Percentiles rank a stretch among this genome's conserved stretches.
These are phyloP conservation scores for Silene vulgaris DNA, from an alignment of 179 eudicot species.

Conservation along the genomic window DNA sequence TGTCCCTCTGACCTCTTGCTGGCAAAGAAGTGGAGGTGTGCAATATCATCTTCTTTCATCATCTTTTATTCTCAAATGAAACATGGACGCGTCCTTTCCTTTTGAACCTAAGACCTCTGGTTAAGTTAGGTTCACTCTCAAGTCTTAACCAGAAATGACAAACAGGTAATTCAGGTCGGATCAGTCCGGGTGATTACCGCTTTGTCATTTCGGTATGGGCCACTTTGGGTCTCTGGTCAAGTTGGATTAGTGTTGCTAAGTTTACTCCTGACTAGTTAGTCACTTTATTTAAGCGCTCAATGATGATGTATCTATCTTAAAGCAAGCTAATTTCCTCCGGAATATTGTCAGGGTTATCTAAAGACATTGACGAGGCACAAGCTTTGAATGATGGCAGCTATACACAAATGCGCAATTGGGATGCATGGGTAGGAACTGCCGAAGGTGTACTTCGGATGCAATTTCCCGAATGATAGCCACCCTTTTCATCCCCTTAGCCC, in stretches of 20 bases:
- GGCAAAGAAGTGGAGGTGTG: slow-evolving; percentile 50
- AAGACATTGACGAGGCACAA: slow-evolving; percentile 9
- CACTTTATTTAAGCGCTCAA: too few species aligned
- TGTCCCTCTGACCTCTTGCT: slow-evolving; percentile 53
- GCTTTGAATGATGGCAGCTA: slow-evolving; percentile 14
- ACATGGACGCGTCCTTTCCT: background rate
- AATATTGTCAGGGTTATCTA: slow-evolving; percentile 26
- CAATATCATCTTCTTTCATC: background rate
- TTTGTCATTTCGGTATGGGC: too few species aligned
- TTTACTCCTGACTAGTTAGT: too few species aligned
- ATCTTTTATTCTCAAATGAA: background rate
- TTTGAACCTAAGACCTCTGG: background rate
- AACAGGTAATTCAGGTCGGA: background rate
- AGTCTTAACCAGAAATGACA: background rate
- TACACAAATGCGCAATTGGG: slow-evolving; percentile 19
- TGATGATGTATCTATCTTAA: background rate
- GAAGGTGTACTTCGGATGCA: slow-evolving; percentile 61
- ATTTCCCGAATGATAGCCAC: slow-evolving; percentile 30
- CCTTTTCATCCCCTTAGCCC: background rate
- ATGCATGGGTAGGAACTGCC: slow-evolving; percentile 70
- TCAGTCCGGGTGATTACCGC: background rate
- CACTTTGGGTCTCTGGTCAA: too few species aligned
- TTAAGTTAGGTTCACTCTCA: too few species aligned
- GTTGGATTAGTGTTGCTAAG: too few species aligned
- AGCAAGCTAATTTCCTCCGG: background rate